A percentile compares a stretch with the other conserved stretches of the same genome.
Evolutionary conservation across 2,329 filamentous ascomycete genomes (phyloP).

Genomic region (Cercospora janseana): DNA sequence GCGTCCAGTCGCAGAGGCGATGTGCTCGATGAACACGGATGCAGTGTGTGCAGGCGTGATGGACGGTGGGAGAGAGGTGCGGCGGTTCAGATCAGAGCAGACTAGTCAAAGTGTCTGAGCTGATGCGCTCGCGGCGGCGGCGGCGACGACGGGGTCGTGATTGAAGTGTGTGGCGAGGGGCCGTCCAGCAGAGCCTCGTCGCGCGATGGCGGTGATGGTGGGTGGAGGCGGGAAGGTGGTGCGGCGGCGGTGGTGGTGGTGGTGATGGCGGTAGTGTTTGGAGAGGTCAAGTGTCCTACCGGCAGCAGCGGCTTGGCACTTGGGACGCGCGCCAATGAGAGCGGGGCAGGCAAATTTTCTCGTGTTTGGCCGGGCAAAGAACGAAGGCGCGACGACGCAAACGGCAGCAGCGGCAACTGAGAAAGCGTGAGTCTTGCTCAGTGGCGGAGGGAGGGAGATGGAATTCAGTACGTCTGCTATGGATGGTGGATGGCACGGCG

Average conservation of each 20-base stretch:
- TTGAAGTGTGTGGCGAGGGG: slow-evolving; percentile 14
- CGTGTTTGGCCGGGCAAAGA: slow-evolving; percentile 4
- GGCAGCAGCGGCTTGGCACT: no score
- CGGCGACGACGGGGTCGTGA: not conserved
- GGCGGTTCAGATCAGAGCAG: slow-evolving; percentile 23
- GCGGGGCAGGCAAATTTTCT: slow-evolving; percentile 12
- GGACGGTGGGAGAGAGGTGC: slow-evolving; percentile 8
- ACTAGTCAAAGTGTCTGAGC: slow-evolving; percentile 25
- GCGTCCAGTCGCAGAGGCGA: slow-evolving; percentile 13
- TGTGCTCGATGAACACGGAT: slow-evolving; percentile 9
- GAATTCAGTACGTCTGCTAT: slow-evolving; percentile 17
- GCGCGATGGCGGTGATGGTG: slow-evolving; percentile 12
- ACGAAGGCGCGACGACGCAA: slow-evolving; percentile 13
- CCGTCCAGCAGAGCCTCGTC: slow-evolving; percentile 22
- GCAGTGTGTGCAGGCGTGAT: not conserved
- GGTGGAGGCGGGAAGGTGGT: slow-evolving; percentile 2
- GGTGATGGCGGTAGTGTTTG: slow-evolving; percentile 9
- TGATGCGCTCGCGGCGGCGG: slow-evolving; percentile 18
- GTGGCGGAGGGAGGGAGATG: not conserved
- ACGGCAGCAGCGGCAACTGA: slow-evolving; percentile 11
- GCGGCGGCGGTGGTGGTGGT: slow-evolving; percentile 4
- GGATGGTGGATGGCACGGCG: slow-evolving; percentile 11
- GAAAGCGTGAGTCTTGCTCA: slow-evolving; percentile 12
- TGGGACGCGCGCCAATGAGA: slow-evolving; percentile 4
- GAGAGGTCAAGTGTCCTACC: no score